Conservation (phyloP, 805 yeast genomes). For the Wickerhamomyces bisporus region DNA sequence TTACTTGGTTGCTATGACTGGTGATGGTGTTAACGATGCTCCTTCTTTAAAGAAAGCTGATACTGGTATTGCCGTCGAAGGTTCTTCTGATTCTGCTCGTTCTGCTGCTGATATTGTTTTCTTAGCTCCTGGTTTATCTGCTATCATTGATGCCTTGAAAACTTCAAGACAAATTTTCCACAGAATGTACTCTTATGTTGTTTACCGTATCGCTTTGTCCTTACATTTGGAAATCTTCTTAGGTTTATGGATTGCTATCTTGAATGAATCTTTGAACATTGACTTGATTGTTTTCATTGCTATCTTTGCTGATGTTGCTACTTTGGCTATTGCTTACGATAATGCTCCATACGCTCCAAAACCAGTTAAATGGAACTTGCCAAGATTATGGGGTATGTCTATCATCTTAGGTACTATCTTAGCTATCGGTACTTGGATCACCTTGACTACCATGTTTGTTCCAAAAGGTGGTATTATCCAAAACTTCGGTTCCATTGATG, state of each 20-base stretch:
- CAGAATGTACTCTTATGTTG: conserved; percentile 98
- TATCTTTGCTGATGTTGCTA: conserved; percentile 95
- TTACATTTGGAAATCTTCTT: conserved; percentile 91
- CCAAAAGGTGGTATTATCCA: conserved; percentile 91
- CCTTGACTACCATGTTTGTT: conserved; percentile 89
- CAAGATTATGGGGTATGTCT: conserved; percentile 97
- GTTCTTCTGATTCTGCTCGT: conserved; percentile 96
- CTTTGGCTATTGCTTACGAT: conserved; percentile 95
- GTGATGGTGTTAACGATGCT: conserved; percentile 99
- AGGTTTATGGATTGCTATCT: conserved; percentile 95
- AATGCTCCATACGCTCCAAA: conserved; percentile 91
- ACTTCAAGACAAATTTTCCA: conserved; percentile 97
- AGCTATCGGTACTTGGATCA: conserved; percentile 92
- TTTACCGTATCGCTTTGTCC: conserved; percentile 95
- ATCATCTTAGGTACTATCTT: conserved; percentile 77
- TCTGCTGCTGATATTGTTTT: conserved; percentile 96
- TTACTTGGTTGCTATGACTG: conserved; percentile 98
- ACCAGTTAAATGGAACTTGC: conserved; percentile 96
- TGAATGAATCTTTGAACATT: conserved; percentile 81
- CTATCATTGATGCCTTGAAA: conserved; percentile 90
- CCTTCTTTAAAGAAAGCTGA: conserved; percentile 96
- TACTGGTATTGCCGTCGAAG: conserved; percentile 97
- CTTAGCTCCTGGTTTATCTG: conserved; percentile 93
- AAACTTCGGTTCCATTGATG: conserved; percentile 91
- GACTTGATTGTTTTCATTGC: conserved; percentile 94